Evolutionary conservation across 1,284 basidiomycete species (phyloP).

Genomic region (Microbotryomycetes sp.): DNA sequence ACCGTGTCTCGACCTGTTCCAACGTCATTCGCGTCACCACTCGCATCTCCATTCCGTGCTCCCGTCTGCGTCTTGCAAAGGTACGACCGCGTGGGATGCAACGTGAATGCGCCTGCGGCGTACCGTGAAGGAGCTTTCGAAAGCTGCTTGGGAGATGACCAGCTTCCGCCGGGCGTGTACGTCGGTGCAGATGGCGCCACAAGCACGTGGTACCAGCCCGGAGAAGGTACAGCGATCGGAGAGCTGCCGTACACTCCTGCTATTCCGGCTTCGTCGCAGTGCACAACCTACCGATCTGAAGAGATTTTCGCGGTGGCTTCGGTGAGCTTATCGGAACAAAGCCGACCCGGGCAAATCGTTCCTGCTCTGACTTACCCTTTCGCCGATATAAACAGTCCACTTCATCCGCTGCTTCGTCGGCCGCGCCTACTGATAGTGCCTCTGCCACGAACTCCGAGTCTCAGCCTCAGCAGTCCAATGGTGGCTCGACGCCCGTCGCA

Average conservation of each 20-base stretch:
- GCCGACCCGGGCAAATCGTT: too few species aligned
- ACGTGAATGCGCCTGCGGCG: conserved; percentile 58
- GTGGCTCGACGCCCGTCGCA: background rate
- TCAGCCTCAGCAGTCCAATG: background rate
- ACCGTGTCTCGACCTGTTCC: too few species aligned
- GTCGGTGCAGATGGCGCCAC: conserved; percentile 38
- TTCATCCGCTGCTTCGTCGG: background rate
- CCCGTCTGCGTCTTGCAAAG: too few species aligned
- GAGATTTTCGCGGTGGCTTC: conserved; percentile 45
- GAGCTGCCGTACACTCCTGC: conserved; percentile 52
- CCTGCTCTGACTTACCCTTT: too few species aligned
- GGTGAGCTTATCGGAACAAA: background rate
- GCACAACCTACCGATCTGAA: conserved; percentile 53
- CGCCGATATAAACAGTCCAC: too few species aligned
- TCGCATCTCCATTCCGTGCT: too few species aligned
- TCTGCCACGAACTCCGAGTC: background rate
- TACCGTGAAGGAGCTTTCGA: conserved; percentile 53
- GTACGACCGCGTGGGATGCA: conserved; percentile 52
- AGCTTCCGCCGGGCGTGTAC: conserved; percentile 54
- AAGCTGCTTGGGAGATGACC: conserved; percentile 56
- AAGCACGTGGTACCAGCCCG: conserved; percentile 24
- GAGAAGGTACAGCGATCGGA: conserved; percentile 1
- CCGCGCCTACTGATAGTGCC: background rate
- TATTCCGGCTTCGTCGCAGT: conserved; percentile 56
- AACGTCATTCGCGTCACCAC: too few species aligned